Evolutionary conservation across 192 early-diverging fungal species (phyloP).

Genomic region (Umbelopsis vinacea): DNA sequence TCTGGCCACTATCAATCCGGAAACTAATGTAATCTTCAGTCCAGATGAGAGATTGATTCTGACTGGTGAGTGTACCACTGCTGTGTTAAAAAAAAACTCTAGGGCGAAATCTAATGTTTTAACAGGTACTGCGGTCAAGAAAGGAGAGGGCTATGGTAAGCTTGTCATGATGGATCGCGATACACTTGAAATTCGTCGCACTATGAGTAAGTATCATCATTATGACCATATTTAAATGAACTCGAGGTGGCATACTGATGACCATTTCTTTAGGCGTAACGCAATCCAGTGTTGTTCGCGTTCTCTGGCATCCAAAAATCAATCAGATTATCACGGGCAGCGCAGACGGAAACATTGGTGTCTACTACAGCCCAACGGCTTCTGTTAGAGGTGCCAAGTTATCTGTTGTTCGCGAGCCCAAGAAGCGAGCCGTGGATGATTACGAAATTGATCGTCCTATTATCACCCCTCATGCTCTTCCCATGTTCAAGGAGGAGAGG

Average conservation of each 20-base stretch:
- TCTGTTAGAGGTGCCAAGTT: slow-evolving; percentile 76
- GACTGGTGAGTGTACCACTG: slow-evolving; percentile 53
- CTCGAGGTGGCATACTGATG: not conserved
- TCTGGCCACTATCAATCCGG: slow-evolving; percentile 70
- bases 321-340: slow-evolving; percentile 87
- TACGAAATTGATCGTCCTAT: slow-evolving; percentile 73
- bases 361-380: slow-evolving; percentile 74
- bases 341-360: slow-evolving; percentile 72
- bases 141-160: slow-evolving; percentile 68
- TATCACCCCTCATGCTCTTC: slow-evolving; percentile 87
- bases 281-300: slow-evolving; percentile 68
- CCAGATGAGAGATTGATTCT: slow-evolving; percentile 81
- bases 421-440: slow-evolving; percentile 64
- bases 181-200: slow-evolving; percentile 56
- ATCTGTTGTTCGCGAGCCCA: slow-evolving; percentile 67
- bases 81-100: not conserved
- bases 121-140: slow-evolving; percentile 65
- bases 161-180: slow-evolving; percentile 69
- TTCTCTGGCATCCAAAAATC: slow-evolving; percentile 85
- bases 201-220: slow-evolving; percentile 49
- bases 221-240: not conserved
- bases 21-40: slow-evolving; percentile 82
- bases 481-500: slow-evolving; percentile 82
- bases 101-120: not conserved
- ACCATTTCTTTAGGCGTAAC: slow-evolving; percentile 39